These are phyloP conservation scores for Phoma herbarum DNA, from an alignment of 2,329 filamentous ascomycete genomes.

Conservation along the genomic window DNA sequence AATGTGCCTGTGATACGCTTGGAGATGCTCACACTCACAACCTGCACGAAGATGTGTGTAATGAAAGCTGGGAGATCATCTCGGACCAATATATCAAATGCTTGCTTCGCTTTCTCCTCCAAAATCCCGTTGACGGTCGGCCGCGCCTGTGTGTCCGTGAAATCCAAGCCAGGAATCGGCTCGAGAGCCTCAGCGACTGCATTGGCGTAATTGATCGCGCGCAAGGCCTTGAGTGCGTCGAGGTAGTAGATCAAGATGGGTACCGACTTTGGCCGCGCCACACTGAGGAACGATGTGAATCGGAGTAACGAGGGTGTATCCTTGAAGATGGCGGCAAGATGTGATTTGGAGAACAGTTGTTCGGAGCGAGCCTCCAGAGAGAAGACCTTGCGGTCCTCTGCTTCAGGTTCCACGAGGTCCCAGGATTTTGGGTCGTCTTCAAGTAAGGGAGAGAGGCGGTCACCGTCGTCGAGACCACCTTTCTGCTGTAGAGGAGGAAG, in stretches of 20 bases:
- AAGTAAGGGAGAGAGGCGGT: constrained; percentile 57
- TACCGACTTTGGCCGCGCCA: constrained; percentile 68
- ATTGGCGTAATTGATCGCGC: constrained; percentile 76
- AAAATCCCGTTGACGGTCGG: constrained; percentile 67
- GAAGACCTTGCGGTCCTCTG: constrained; percentile 50
- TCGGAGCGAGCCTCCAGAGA: constrained; percentile 72
- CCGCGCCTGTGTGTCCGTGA: constrained; percentile 61
- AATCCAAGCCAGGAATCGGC: constrained; percentile 64
- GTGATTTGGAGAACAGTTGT: constrained; percentile 70
- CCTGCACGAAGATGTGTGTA: constrained; percentile 72
- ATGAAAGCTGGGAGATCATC: constrained; percentile 78
- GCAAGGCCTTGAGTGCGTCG: constrained; percentile 74
- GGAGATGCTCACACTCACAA: constrained; percentile 74
- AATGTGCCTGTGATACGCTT: constrained; percentile 73
- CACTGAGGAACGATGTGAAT: constrained; percentile 73
- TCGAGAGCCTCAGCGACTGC: constrained; percentile 69
- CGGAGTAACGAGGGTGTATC: constrained; percentile 69
- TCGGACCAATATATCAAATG: constrained; percentile 69
- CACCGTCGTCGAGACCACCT: constrained; percentile 51
- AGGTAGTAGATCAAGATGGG: constrained; percentile 76
- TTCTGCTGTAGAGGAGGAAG: constrained; percentile 57
- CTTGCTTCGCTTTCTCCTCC: constrained; percentile 69
- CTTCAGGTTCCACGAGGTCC: constrained; percentile 59
- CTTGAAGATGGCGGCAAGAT: constrained; percentile 71
- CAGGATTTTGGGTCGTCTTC: constrained; percentile 64